Base-by-base conservation (phyloP, 2,329 filamentous ascomycete genomes). In the Nemania sp. region DNA sequence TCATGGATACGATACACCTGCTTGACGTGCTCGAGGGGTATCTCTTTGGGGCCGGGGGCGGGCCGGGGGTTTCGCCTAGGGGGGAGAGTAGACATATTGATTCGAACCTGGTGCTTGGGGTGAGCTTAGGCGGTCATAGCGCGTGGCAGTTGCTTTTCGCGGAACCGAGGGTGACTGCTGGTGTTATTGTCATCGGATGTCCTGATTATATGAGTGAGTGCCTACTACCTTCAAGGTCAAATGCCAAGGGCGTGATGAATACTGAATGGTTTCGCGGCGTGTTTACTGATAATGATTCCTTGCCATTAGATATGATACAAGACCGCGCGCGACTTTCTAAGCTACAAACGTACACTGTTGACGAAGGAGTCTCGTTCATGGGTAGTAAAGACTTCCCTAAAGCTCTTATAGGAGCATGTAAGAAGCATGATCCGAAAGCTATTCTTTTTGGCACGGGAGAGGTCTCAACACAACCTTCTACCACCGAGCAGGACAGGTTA, bases 121-220 rank as follows among this genome's bases (percentile, higher is more conserved):
- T 97, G 66, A 95, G 92, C 26, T 82, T 98, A 0, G 96, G 96
- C 5, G 96, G 93, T 0, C 96, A 98, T 79, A 89, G 92, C 13
- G 90, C 91, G 1, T 98, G 95, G 94, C 92, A 97, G 77, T 86
- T 89, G 29, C 81, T 97, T 66, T 87, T 98, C 53, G 87, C 89
- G 43, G 94, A 98, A 68, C 88, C 90, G 20, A 87, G 94, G 70
- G 87, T 98, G 63, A 90, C 86, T n/a, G 90, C 92, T 0, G 94
- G 88, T 0, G 89, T 97, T 7, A 85, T 92, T 2, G 86, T 97
- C 26, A 92, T 98, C 61, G 96, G 95, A 1, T 97, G 94, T 79
- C 93, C 94, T 0, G 95, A 99, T 80, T 97, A 93, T 75, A 88
- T 90, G 70, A 85, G 92, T 89, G 73, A 81, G 78, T 74, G 29